Percentiles rank a stretch among this genome's conserved stretches.
These are phyloP conservation scores for Scleroderma citrinum DNA, from an alignment of 768 basidiomycete species.

Conservation along the genomic window DNA sequence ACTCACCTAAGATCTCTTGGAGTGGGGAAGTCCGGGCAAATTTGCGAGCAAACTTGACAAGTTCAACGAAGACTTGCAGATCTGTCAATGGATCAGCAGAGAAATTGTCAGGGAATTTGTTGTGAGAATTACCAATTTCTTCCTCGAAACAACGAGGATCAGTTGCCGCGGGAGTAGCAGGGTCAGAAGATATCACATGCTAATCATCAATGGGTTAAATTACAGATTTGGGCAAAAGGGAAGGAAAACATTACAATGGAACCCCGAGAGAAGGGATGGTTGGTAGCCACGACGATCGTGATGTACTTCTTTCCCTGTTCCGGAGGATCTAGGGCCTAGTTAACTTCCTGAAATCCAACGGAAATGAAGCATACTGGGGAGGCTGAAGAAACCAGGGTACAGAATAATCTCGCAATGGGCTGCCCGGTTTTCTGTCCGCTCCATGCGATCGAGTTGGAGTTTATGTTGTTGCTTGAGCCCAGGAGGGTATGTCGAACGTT, in stretches of 20 bases:
- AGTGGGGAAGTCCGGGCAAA: constrained; percentile 50
- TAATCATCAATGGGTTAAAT: constrained; percentile 1
- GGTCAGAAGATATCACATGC: constrained; percentile 31
- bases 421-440: constrained; percentile 7
- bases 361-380: constrained; percentile 16
- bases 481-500: not conserved
- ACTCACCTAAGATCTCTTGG: constrained; percentile 32
- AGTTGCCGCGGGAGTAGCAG: constrained; percentile 29
- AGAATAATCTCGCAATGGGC: constrained; percentile 30
- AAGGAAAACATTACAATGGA: constrained; percentile 35
- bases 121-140: constrained; percentile 29
- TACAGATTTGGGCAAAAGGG: not conserved
- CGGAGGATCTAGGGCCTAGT: constrained; percentile 21
- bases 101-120: not conserved
- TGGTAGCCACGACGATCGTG: constrained; percentile 31
- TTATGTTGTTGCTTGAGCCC: constrained; percentile 7
- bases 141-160: constrained; percentile 40
- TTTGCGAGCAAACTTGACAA: constrained; percentile 51
- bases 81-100: constrained; percentile 14
- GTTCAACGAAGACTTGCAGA: constrained; percentile 29
- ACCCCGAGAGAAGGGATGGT: constrained; percentile 44
- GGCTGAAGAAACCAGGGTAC: constrained; percentile 21
- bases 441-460: constrained; percentile 21
- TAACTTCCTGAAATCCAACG: not conserved
- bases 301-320: constrained; percentile 39